Base-by-base conservation (phyloP, 2,329 filamentous ascomycete genomes). In the Colletotrichum tanaceti region DNA sequence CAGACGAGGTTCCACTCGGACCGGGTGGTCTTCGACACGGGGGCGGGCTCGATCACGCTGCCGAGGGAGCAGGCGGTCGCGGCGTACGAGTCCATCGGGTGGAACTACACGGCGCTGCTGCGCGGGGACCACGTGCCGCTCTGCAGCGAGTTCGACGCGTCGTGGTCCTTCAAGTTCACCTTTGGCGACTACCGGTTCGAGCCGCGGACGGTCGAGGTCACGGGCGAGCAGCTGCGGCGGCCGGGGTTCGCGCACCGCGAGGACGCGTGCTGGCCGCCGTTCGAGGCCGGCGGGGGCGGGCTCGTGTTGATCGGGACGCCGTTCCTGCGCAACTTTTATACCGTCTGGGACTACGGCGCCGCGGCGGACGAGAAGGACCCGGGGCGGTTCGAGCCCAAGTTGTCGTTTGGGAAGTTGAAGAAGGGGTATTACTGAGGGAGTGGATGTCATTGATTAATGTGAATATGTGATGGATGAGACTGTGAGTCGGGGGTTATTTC, bases 221-320 rank as follows among this genome's bases (percentile, higher is more conserved):
- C 73, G 0, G 79, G 79, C 13, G 75, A 77, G 18, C 73, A 77
- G 72, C 71, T 80, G 2, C 72, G 72, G 18, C 18, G 67, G 0
- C 75, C 77, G 0, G 78, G 78, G 1, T 79, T 79, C 62, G 77
- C 78, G 3, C 67, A 76, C 60, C 63, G 75, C 20, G 73, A 74
- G 0, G 77, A 78, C 46, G 76, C 73, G 5, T 80, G 78, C 77
- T 78, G 74, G 74, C 78, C 78, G 14, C 79, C 79, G 0, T 76
- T 80, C 10, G 73, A 78, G 10, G 57, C 71, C 22, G 72, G 73
- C 18, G 43, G 9, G 18, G 28, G 24, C 9, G 73, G 71, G 0
- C 75, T 77, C 54, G 74, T 73, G n/a, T 72, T 80, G 10, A 63
- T 80, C 14, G 79, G 79, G 0, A 62, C 61, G 0, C 49, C 72